Evolutionary conservation across 352 stramenopile species (phyloP).

Genomic region (Peronospora belbahrii): DNA sequence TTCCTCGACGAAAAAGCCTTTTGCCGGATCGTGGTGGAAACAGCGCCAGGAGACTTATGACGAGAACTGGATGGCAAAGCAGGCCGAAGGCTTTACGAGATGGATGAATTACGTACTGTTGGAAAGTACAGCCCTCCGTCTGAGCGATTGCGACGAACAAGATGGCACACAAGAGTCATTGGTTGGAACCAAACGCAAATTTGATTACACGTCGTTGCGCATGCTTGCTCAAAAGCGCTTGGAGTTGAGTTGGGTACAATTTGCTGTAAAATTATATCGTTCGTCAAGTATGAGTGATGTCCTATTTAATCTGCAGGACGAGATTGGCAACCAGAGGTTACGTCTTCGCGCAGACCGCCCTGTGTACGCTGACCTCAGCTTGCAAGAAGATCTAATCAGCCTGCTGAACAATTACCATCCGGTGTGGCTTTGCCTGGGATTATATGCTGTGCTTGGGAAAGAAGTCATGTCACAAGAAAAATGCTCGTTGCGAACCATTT

Average conservation of each 20-base stretch:
- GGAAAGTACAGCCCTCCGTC: slow-evolving; percentile 37
- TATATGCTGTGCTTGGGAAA: slow-evolving; percentile 82
- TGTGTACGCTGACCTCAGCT: slow-evolving; percentile 85
- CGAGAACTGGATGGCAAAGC: slow-evolving; percentile 74
- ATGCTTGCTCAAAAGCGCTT: slow-evolving; percentile 64
- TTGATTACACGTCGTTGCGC: slow-evolving; percentile 67
- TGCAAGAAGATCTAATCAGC: slow-evolving; percentile 78
- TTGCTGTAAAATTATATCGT: slow-evolving; percentile 56
- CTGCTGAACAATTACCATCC: slow-evolving; percentile 89
- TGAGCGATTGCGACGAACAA: slow-evolving; percentile 19
- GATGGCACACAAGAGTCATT: slow-evolving; percentile 2
- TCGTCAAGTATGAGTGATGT: slow-evolving; percentile 43
- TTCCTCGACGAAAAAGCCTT: slow-evolving; percentile 15
- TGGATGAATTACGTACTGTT: slow-evolving; percentile 86
- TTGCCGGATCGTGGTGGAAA: slow-evolving; percentile 60
- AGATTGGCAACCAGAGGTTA: slow-evolving; percentile 70
- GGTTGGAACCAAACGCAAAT: slow-evolving; percentile 15
- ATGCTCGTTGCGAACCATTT: slow-evolving; percentile 46
- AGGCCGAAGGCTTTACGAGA: slow-evolving; percentile 74
- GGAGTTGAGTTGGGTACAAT: slow-evolving; percentile 52
- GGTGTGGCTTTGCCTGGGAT: slow-evolving; percentile 85
- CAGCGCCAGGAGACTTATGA: slow-evolving; percentile 61
- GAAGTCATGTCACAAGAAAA: slow-evolving; percentile 49
- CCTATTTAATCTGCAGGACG: slow-evolving; percentile 55
- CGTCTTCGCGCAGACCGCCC: slow-evolving; percentile 79